Evolutionary conservation across 192 early-diverging fungal genomes (phyloP).

Genomic region (Coemansia biformis): DNA sequence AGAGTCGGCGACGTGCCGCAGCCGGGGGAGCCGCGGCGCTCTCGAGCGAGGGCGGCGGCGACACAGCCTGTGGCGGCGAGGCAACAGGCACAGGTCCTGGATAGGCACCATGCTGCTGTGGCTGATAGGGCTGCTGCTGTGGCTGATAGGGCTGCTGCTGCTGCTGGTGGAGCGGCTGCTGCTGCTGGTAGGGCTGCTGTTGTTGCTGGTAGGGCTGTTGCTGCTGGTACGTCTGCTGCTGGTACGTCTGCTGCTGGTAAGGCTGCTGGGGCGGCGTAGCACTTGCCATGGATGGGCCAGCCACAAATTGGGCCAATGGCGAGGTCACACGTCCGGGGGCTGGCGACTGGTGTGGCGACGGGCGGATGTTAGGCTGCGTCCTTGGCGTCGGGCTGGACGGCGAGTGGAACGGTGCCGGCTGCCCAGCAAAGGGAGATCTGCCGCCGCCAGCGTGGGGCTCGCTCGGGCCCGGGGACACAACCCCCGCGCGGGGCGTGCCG

Average conservation of each 20-base stretch:
- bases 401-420: slow-evolving; percentile 28
- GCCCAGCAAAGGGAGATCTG: slow-evolving; percentile 36
- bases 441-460: slow-evolving; percentile 3
- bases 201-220: slow-evolving; percentile 3
- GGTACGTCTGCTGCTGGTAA: slow-evolving; percentile 12
- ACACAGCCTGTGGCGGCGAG: background rate
- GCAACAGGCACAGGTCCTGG: background rate
- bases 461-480: slow-evolving; percentile 10
- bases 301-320: slow-evolving; percentile 30
- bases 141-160: slow-evolving; percentile 7
- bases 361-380: slow-evolving; percentile 1
- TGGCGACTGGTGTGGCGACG: slow-evolving; percentile 6
- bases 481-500: slow-evolving; percentile 24
- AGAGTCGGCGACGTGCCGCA: slow-evolving; percentile 31
- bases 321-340: slow-evolving; percentile 32
- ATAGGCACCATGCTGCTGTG: background rate
- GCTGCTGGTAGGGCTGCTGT: slow-evolving; percentile 1
- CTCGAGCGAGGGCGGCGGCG: slow-evolving; percentile 1
- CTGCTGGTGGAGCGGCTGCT: background rate
- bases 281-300: too few relatives aligned
- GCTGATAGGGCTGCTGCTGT: slow-evolving; percentile 2
- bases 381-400: slow-evolving; percentile 20
- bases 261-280: background rate
- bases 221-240: too few relatives aligned
- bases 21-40: slow-evolving; percentile 1